Evolutionary conservation across 768 basidiomycete genomes (phyloP).

Genomic region (Amanita rubescens): DNA sequence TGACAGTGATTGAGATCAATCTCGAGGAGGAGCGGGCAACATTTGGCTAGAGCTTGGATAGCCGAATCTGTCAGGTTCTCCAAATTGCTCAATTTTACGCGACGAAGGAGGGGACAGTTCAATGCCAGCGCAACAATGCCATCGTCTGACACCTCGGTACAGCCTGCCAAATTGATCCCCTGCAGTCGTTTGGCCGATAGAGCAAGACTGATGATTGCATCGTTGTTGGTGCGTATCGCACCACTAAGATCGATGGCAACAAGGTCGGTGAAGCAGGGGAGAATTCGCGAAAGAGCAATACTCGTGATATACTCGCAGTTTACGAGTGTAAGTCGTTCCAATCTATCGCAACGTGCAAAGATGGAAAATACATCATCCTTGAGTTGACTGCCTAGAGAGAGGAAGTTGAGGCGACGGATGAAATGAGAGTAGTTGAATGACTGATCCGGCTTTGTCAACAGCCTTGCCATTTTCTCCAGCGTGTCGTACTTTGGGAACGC

Average conservation of each 20-base stretch:
- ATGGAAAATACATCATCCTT: slow-evolving; percentile 66
- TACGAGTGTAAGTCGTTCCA: slow-evolving; percentile 86
- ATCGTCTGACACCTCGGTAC: slow-evolving; percentile 70
- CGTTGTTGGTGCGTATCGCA: slow-evolving; percentile 62
- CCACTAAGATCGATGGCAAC: slow-evolving; percentile 82
- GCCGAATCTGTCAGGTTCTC: slow-evolving; percentile 69
- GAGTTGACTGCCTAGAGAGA: slow-evolving; percentile 60
- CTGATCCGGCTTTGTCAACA: slow-evolving; percentile 55
- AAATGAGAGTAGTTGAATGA: slow-evolving; percentile 86
- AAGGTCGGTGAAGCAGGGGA: slow-evolving; percentile 67
- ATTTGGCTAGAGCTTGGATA: slow-evolving; percentile 66
- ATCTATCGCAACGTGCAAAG: slow-evolving; percentile 65
- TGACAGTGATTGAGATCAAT: slow-evolving; percentile 87
- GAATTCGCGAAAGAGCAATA: slow-evolving; percentile 51
- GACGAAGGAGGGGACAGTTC: slow-evolving; percentile 69
- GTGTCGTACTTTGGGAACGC: slow-evolving; percentile 60
- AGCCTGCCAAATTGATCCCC: slow-evolving; percentile 86
- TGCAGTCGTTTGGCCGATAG: slow-evolving; percentile 67
- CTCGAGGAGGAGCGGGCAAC: slow-evolving; percentile 84
- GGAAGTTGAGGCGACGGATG: slow-evolving; percentile 88
- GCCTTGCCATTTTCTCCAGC: slow-evolving; percentile 69
- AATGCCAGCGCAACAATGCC: slow-evolving; percentile 72
- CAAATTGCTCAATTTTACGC: slow-evolving; percentile 84
- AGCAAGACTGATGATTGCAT: slow-evolving; percentile 66
- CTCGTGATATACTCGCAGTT: slow-evolving; percentile 67